phyloP scores from a whole-genome alignment of 768 basidiomycete species.

The Coprinopsis sp. region DNA sequence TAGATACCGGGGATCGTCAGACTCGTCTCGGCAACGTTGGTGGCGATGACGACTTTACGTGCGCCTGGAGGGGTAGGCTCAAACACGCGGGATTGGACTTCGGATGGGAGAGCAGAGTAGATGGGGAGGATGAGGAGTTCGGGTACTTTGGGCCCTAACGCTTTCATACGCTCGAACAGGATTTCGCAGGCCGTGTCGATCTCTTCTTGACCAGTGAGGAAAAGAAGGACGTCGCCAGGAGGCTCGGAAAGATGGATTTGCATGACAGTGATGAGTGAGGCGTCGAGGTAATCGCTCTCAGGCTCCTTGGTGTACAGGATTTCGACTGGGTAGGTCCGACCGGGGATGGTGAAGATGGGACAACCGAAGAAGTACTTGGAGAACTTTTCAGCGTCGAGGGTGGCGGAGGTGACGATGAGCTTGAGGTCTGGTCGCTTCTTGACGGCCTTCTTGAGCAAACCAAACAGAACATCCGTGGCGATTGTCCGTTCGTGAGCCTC shows the following conservation, averaged over 20 bases:
- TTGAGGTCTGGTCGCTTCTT: conserved; percentile 94
- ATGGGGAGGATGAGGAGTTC: conserved; percentile 96
- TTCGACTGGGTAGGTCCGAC: conserved; percentile 98
- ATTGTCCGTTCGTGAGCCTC: conserved; percentile 99
- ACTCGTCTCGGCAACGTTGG: conserved; percentile 98
- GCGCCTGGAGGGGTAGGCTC: conserved; percentile 97
- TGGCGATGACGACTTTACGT: conserved; percentile 99
- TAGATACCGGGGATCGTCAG: conserved; percentile 98
- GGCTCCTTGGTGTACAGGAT: conserved; percentile 98
- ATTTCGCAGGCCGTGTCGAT: conserved; percentile 98
- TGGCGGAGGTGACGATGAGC: conserved; percentile 97
- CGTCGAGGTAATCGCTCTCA: conserved; percentile 95
- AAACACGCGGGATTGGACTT: conserved; percentile 96
- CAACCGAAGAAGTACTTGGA: conserved; percentile 99
- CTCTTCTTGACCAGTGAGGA: conserved; percentile 98
- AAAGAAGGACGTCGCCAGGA: conserved; percentile 92
- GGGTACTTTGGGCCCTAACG: conserved; percentile 96
- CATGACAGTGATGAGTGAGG: conserved; percentile 97
- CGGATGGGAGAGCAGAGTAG: conserved; percentile 96
- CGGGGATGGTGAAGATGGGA: conserved; percentile 99
- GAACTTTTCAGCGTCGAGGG: conserved; percentile 99
- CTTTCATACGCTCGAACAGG: conserved; percentile 97
- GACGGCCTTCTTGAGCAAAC: conserved; percentile 92
- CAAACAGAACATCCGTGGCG: conserved; percentile 97
- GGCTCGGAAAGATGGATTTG: conserved; percentile 99